Conservation (phyloP, 768 basidiomycete genomes). For the Lepiota brunneoincarnata region DNA sequence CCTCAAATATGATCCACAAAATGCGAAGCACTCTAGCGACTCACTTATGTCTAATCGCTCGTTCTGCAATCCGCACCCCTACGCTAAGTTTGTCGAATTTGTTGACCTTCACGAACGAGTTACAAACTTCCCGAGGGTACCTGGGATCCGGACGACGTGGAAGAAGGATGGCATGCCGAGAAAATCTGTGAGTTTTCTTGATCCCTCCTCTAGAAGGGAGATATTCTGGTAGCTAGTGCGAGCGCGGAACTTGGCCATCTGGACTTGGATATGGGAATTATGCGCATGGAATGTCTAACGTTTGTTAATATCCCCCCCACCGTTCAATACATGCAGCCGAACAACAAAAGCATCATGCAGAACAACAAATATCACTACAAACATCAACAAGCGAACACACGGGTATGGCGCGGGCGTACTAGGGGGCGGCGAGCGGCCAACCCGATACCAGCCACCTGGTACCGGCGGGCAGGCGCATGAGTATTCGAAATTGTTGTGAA, state of each 20-base stretch:
- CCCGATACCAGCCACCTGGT: constrained; percentile 11
- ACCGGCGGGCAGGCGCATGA: not conserved
- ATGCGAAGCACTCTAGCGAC: constrained; percentile 92
- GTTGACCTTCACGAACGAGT: constrained; percentile 85
- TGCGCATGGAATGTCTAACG: constrained; percentile 6
- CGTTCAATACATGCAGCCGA: constrained; percentile 41
- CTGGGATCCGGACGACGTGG: constrained; percentile 70
- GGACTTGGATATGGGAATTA: constrained; percentile 7
- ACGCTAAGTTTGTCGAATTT: constrained; percentile 92
- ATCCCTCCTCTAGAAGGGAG: not conserved
- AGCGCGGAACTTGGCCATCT: constrained; percentile 4
- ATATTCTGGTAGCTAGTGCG: constrained; percentile 23
- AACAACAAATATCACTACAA: constrained; percentile 53
- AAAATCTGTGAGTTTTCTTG: constrained; percentile 63
- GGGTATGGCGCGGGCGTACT: not conserved
- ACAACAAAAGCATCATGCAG: constrained; percentile 60
- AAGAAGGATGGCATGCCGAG: constrained; percentile 72
- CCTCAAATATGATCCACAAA: constrained; percentile 58
- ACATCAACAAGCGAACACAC: constrained; percentile 50
- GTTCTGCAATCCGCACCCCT: constrained; percentile 97
- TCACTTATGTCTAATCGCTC: constrained; percentile 89
- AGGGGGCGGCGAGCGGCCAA: constrained; percentile 9
- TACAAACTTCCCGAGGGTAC: constrained; percentile 75
- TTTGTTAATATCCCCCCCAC: constrained; percentile 13
- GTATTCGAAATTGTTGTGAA: too few relatives aligned